Conservation (phyloP, 345 rosid species). For the Mangifera indica region DNA sequence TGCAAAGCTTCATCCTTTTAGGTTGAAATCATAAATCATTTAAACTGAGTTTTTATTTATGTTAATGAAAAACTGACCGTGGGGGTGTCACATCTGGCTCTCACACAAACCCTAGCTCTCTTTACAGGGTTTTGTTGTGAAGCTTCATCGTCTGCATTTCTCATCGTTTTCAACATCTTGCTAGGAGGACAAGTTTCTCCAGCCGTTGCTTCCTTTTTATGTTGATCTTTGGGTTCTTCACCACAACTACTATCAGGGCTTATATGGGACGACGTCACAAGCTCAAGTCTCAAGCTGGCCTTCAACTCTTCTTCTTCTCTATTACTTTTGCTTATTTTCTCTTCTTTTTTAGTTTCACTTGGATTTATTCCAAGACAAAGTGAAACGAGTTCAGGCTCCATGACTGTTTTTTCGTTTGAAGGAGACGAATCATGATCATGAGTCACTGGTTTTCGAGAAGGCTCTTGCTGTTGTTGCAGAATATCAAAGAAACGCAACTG, state of each 20-base stretch:
- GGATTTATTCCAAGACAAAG: constrained; percentile 73
- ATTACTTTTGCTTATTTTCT: constrained; percentile 16
- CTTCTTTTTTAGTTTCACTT: constrained; percentile 33
- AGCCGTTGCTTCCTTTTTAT: constrained; percentile 8
- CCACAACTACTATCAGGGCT: constrained; percentile 19
- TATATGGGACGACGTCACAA: too few relatives aligned
- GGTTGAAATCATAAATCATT: not conserved
- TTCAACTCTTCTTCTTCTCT: constrained; percentile 42
- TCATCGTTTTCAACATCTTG: constrained; percentile 46
- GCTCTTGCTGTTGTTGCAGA: constrained; percentile 39
- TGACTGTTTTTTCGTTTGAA: constrained; percentile 22
- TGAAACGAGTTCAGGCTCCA: constrained; percentile 57
- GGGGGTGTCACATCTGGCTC: constrained; percentile 83
- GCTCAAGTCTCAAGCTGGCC: constrained; percentile 37
- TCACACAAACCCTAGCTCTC: constrained; percentile 88
- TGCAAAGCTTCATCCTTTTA: not conserved
- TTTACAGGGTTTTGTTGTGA: constrained; percentile 55
- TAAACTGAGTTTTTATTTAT: too few relatives aligned
- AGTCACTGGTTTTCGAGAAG: constrained; percentile 25
- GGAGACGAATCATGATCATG: constrained; percentile 15
- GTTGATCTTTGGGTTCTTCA: constrained; percentile 42
- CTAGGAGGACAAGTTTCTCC: constrained; percentile 51
- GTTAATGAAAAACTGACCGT: constrained; percentile 42
- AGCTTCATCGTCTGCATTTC: constrained; percentile 47
- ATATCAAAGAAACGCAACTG: constrained; percentile 59